These are phyloP conservation scores for Cetraspora pellucida DNA, from an alignment of 192 early-diverging fungal genomes.

Conservation along the genomic window DNA sequence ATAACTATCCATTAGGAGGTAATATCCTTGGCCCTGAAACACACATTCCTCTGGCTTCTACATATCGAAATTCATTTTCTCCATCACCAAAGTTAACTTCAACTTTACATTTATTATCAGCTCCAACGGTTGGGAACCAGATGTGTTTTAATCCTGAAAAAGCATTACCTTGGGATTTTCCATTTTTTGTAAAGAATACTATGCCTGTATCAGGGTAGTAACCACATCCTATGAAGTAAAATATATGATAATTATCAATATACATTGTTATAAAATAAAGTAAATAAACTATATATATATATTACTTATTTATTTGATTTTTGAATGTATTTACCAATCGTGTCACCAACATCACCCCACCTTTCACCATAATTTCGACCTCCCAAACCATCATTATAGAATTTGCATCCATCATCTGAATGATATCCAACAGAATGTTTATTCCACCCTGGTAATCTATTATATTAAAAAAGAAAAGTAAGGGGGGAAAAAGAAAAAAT, in stretches of 20 bases:
- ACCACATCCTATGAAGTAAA: slow-evolving; percentile 41
- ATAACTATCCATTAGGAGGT: too few relatives aligned
- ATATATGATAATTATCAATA: too few relatives aligned
- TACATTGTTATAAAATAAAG: too few relatives aligned
- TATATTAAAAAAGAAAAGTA: slow-evolving; percentile 6
- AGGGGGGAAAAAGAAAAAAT: not conserved
- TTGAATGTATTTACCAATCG: slow-evolving; percentile 30
- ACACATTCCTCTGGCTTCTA: not conserved
- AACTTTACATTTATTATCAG: slow-evolving; percentile 49
- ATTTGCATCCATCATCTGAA: slow-evolving; percentile 44
- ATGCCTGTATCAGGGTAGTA: slow-evolving; percentile 54
- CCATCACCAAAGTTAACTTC: slow-evolving; percentile 49
- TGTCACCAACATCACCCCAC: slow-evolving; percentile 47
- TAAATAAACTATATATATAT: too few relatives aligned
- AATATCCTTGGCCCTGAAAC: not conserved
- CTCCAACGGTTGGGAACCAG: slow-evolving; percentile 48
- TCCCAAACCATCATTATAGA: slow-evolving; percentile 42
- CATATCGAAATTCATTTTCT: slow-evolving; percentile 12
- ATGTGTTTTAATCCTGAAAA: slow-evolving; percentile 42
- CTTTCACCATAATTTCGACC: slow-evolving; percentile 40
- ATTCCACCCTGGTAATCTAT: slow-evolving; percentile 48
- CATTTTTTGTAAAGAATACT: slow-evolving; percentile 57
- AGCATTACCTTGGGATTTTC: slow-evolving; percentile 44
- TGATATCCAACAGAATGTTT: slow-evolving; percentile 51
- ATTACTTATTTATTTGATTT: too few relatives aligned